phyloP scores from a whole-genome alignment of 2,329 filamentous ascomycete species.

The Sordariomycetes sp. region DNA sequence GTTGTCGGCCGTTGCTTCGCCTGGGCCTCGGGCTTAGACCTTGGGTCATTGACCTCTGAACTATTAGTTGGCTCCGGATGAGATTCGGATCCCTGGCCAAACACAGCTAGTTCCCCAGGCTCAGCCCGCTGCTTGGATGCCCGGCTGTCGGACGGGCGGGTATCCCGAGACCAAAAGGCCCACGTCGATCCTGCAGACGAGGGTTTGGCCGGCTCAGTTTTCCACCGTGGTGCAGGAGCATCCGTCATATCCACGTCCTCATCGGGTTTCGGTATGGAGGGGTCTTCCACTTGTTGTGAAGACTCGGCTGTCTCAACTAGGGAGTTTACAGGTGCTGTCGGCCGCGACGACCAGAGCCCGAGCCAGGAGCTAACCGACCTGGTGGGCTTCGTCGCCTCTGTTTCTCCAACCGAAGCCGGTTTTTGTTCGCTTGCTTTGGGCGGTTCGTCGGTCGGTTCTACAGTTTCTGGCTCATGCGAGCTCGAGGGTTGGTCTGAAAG shows the following conservation, averaged over 20 bases:
- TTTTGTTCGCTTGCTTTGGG: not conserved
- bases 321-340: slow-evolving; percentile 6
- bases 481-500: not conserved
- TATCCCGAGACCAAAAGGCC: slow-evolving; percentile 67
- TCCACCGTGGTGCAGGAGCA: slow-evolving; percentile 14
- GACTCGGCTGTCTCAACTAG: not conserved
- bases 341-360: slow-evolving; percentile 20
- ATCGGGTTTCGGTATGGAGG: slow-evolving; percentile 13
- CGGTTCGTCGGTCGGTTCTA: not conserved
- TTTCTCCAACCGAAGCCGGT: not conserved
- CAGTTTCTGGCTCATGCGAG: not conserved
- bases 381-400: not conserved
- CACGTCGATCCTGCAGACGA: slow-evolving; percentile 49
- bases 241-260: slow-evolving; percentile 30
- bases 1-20: slow-evolving; percentile 12
- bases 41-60: slow-evolving; percentile 22
- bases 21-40: slow-evolving; percentile 13
- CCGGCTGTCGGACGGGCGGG: slow-evolving; percentile 19
- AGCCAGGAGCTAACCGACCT: slow-evolving; percentile 21
- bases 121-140: slow-evolving; percentile 16
- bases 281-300: slow-evolving; percentile 5
- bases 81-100: slow-evolving; percentile 41
- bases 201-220: slow-evolving; percentile 18
- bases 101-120: slow-evolving; percentile 40
- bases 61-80: slow-evolving; percentile 34